Evolutionary conservation across 2,329 filamentous ascomycete genomes (phyloP), one percentile per base, ranked within the genome.

Genomic region (Phaeoacremonium minimum): DNA sequence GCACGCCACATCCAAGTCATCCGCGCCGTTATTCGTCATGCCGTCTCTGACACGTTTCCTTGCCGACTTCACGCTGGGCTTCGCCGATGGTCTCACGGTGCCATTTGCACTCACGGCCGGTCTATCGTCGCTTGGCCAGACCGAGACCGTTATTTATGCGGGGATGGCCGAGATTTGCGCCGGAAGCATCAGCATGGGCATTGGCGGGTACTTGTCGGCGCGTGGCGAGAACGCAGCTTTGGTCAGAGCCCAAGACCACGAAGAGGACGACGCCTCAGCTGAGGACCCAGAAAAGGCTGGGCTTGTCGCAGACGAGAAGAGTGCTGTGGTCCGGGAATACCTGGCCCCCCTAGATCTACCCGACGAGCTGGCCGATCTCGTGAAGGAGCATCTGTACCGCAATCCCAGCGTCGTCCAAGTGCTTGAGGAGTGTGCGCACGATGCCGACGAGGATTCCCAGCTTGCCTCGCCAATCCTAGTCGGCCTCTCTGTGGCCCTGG

Each of bases 81-180:
- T 87, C 44, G 79, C 83, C 1, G 84, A 88, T 60, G 84, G 84
- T 11, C 64, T 87, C 41, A 87, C 84, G 0, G 84, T 87, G 0
- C 84, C 84, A 0, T 87, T 88, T 50, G 84, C 85, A 14, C 64
- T 87, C 14, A 87, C 82, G 0, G 83, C 84, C 2, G 83, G 84
- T 4, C 66, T 88, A 4, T 76, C 73, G 15, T 73, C 73, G 4
- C 62, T 83, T 5, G 78, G 77, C 4, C 67, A 73, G 37, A 74
- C 76, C 12, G 71, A 74, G 37, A 77, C 79, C 0, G 77, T 83
- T 36, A 74, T 89, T 15, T 76, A 79, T 28, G 83, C 80, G 3
- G 83, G 84, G 1, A 60, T 85, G 18, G 83, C 83, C 1, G 83
- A 87, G 55, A 66, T 87, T 28, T 82, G 83, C 42, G 80, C 81